Conservation (phyloP, 2,329 filamentous ascomycete species). For the Trichophaea hybrida region DNA sequence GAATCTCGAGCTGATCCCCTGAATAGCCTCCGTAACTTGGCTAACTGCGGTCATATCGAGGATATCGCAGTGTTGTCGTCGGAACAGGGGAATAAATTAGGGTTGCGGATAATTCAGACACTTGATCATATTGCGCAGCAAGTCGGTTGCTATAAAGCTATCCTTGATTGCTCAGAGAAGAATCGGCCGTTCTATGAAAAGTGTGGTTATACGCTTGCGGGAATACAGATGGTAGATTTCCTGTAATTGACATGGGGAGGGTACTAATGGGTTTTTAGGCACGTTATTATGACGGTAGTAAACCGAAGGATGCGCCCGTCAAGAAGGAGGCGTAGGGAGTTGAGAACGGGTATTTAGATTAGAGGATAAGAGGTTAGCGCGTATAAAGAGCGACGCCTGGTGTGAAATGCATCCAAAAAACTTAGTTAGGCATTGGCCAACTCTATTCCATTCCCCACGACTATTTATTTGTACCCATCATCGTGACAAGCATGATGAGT, state of each 20-base stretch:
- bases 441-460: too few species aligned
- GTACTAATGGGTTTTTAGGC: constrained; percentile 8
- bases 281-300: constrained; percentile 18
- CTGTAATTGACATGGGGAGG: constrained; percentile 30
- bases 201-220: constrained; percentile 85
- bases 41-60: constrained; percentile 85
- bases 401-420: too few species aligned
- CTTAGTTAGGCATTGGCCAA: too few species aligned
- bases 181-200: constrained; percentile 98
- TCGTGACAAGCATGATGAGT: not conserved
- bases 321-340: not conserved
- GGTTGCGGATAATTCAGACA: constrained; percentile 81
- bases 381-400: too few species aligned
- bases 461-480: too few species aligned
- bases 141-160: constrained; percentile 91
- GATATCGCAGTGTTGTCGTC: constrained; percentile 92
- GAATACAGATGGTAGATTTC: constrained; percentile 94
- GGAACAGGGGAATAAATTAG: constrained; percentile 94
- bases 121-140: constrained; percentile 76
- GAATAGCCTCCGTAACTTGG: constrained; percentile 59
- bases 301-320: constrained; percentile 3
- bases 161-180: constrained; percentile 87
- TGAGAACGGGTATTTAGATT: not conserved
- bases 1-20: constrained; percentile 15
- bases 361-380: not conserved